These are phyloP conservation scores for Oleoguttula mirabilis DNA, from an alignment of 495 filamentous ascomycete genomes.

Conservation along the genomic window DNA sequence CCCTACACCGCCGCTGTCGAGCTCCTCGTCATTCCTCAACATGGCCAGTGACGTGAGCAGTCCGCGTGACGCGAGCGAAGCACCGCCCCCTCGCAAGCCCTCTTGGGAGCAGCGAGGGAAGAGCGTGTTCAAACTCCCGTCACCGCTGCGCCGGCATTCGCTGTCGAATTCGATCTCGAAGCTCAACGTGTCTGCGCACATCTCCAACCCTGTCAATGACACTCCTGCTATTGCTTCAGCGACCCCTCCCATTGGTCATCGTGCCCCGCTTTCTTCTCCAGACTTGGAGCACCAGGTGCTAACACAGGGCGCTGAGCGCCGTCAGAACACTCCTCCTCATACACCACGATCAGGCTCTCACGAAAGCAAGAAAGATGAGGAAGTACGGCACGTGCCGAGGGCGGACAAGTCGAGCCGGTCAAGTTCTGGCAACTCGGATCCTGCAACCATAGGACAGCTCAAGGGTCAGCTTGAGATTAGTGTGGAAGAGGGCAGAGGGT, in stretches of 20 bases:
- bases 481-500: slow-evolving; percentile 69
- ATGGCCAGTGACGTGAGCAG: slow-evolving; percentile 8
- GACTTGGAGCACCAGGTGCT: slow-evolving; percentile 56
- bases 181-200: slow-evolving; percentile 55
- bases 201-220: slow-evolving; percentile 55
- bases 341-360: slow-evolving; percentile 72
- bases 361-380: slow-evolving; percentile 32
- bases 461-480: slow-evolving; percentile 85
- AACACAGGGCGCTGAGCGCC: slow-evolving; percentile 59
- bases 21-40: slow-evolving; percentile 23
- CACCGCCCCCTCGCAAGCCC: slow-evolving; percentile 11
- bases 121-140: slow-evolving; percentile 7
- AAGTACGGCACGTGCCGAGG: slow-evolving; percentile 30
- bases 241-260: slow-evolving; percentile 39
- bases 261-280: slow-evolving; percentile 40
- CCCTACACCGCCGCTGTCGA: slow-evolving; percentile 19
- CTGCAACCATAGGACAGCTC: slow-evolving; percentile 50
- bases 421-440: slow-evolving; percentile 26
- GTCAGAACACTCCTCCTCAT: slow-evolving; percentile 82
- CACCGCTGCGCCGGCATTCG: slow-evolving; percentile 34
- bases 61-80: slow-evolving; percentile 1
- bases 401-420: slow-evolving; percentile 29
- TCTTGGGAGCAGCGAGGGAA: slow-evolving; percentile 12
- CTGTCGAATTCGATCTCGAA: slow-evolving; percentile 50
- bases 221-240: slow-evolving; percentile 42